phyloP scores from a whole-genome alignment of 306 rosid species.

The Geum urbanum region DNA sequence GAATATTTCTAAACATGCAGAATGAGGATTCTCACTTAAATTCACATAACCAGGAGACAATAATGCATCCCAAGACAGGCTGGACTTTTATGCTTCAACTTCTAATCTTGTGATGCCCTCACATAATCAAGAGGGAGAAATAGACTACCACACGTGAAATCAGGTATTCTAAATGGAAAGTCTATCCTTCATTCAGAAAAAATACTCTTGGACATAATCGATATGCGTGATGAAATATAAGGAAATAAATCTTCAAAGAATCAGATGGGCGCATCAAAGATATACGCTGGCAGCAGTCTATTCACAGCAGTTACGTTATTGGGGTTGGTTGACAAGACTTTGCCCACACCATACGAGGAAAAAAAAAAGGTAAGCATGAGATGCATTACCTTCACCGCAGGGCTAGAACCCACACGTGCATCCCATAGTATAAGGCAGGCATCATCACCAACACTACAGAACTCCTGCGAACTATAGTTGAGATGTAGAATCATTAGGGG shows the following conservation, averaged over 20 bases:
- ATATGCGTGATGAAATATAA: background rate
- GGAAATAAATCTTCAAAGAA: background rate
- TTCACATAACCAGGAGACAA: background rate
- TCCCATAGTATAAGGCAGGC: conserved; percentile 98
- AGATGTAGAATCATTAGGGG: conserved; percentile 36
- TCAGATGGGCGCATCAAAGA: background rate
- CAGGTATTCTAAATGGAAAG: background rate
- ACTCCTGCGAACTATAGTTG: conserved; percentile 87
- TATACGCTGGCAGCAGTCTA: background rate
- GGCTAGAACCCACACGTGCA: conserved; percentile 84
- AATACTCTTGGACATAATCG: background rate
- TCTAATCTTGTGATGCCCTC: background rate
- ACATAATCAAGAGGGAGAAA: background rate
- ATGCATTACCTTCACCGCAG: conserved; percentile 71
- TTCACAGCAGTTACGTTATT: background rate
- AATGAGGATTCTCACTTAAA: background rate
- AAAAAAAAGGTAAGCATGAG: conserved; percentile 3
- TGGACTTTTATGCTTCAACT: background rate
- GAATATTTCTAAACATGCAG: background rate
- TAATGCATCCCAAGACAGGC: background rate
- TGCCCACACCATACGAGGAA: background rate
- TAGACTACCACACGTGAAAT: background rate
- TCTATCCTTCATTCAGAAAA: background rate
- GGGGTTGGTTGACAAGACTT: background rate
- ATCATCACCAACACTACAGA: conserved; percentile 99